phyloP scores from a whole-genome alignment of 768 basidiomycete genomes.

The Amanita molliuscula region DNA sequence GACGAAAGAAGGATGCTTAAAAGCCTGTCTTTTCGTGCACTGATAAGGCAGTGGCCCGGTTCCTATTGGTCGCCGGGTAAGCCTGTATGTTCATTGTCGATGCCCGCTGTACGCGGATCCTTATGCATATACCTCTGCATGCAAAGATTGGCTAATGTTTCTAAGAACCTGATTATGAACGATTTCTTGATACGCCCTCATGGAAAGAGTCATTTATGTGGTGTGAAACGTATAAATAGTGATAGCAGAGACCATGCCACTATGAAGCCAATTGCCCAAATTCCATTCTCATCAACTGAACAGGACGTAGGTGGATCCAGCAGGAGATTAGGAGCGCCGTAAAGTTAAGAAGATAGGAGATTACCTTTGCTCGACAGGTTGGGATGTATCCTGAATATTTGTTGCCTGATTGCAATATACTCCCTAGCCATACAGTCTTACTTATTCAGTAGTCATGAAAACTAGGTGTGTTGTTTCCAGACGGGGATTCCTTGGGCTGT shows the following conservation, averaged over 20 bases:
- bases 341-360: not conserved
- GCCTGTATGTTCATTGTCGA: not conserved
- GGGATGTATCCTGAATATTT: too few species aligned
- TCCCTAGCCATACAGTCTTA: too few species aligned
- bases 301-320: slow-evolving; percentile 35
- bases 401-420: too few species aligned
- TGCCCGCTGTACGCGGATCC: slow-evolving; percentile 32
- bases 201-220: slow-evolving; percentile 29
- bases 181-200: slow-evolving; percentile 3
- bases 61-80: slow-evolving; percentile 12
- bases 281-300: slow-evolving; percentile 36
- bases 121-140: slow-evolving; percentile 32
- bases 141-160: slow-evolving; percentile 40
- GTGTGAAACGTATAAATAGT: slow-evolving; percentile 47
- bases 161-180: slow-evolving; percentile 28
- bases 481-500: slow-evolving; percentile 11
- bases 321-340: not conserved
- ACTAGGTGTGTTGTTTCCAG: too few species aligned
- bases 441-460: too few species aligned
- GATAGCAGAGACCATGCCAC: slow-evolving; percentile 35
- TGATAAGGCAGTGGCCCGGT: not conserved
- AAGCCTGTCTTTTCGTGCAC: slow-evolving; percentile 26
- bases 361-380: too few species aligned
- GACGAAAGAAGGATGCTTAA: slow-evolving; percentile 24
- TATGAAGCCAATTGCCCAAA: slow-evolving; percentile 27